These are phyloP conservation scores for Naganishia sp. DNA, from an alignment of 1,284 basidiomycete genomes.

Conservation along the genomic window DNA sequence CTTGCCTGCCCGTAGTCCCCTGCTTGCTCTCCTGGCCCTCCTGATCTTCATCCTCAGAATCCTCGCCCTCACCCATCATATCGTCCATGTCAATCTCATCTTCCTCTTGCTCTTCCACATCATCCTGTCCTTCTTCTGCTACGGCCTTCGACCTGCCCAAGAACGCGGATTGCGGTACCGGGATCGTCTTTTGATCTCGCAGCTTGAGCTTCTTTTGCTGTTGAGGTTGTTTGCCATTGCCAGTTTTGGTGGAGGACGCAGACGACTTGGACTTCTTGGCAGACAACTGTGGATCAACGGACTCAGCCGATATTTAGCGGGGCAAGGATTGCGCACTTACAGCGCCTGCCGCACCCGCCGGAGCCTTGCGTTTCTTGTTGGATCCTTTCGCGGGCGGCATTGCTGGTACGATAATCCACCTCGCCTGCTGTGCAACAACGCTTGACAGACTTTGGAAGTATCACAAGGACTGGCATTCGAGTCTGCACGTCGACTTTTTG, in stretches of 20 bases:
- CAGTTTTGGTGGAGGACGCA: background rate
- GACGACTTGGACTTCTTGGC: slow-evolving; percentile 4
- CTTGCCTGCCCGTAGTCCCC: background rate
- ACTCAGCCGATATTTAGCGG: background rate
- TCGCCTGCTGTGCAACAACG: no score
- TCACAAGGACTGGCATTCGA: no score
- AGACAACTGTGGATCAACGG: background rate
- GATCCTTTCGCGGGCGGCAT: slow-evolving; percentile 6
- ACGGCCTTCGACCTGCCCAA: slow-evolving; percentile 31
- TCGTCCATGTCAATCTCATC: slow-evolving; percentile 38
- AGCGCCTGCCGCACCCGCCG: background rate
- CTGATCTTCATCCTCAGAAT: slow-evolving; percentile 39
- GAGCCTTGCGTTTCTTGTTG: slow-evolving; percentile 27
- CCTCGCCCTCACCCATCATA: slow-evolving; percentile 23
- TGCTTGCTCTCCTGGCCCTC: slow-evolving; percentile 35
- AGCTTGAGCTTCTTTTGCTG: slow-evolving; percentile 54
- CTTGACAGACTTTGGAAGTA: no score
- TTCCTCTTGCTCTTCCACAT: slow-evolving; percentile 37
- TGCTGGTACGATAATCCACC: no score
- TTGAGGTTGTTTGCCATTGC: slow-evolving; percentile 27
- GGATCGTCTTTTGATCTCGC: slow-evolving; percentile 51
- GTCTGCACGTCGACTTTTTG: slow-evolving; percentile 5
- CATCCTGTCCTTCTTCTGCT: slow-evolving; percentile 34
- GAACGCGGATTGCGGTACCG: slow-evolving; percentile 48
- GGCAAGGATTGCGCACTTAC: background rate